Percentiles rank a stretch among this genome's conserved stretches.
These are phyloP conservation scores for Colletotrichum somersetense DNA, from an alignment of 2,329 filamentous ascomycete genomes.

Conservation along the genomic window DNA sequence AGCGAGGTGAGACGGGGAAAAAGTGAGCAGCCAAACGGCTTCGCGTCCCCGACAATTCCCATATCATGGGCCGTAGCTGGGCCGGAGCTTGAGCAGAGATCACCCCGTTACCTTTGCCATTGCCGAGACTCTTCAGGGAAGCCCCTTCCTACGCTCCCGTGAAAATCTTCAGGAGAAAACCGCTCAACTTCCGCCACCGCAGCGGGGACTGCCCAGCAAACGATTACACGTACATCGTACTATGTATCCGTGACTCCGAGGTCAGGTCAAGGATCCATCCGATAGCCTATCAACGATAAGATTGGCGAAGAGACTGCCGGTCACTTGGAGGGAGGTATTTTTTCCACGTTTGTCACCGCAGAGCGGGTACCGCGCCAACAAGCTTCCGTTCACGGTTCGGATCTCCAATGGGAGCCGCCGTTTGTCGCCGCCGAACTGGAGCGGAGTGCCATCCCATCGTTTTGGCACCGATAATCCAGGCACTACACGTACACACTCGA, in stretches of 20 bases:
- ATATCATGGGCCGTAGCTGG: background rate
- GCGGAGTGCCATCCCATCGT: slow-evolving; percentile 37
- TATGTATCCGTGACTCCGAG: background rate
- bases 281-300: slow-evolving; percentile 27
- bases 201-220: slow-evolving; percentile 25
- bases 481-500: background rate
- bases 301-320: slow-evolving; percentile 21
- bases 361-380: slow-evolving; percentile 33
- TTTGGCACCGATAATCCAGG: slow-evolving; percentile 7
- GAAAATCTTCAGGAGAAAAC: slow-evolving; percentile 35
- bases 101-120: slow-evolving; percentile 16
- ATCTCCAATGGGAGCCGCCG: slow-evolving; percentile 20
- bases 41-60: background rate
- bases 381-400: slow-evolving; percentile 11
- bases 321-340: slow-evolving; percentile 23
- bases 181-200: slow-evolving; percentile 23
- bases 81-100: background rate
- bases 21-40: slow-evolving; percentile 31
- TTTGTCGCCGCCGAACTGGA: slow-evolving; percentile 13
- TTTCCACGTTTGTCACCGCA: slow-evolving; percentile 6
- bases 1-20: slow-evolving; percentile 16
- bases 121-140: slow-evolving; percentile 27
- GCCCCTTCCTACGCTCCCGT: slow-evolving; percentile 12
- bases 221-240: background rate
- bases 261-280: slow-evolving; percentile 2